A percentile compares a stretch with the other conserved stretches of the same genome.
Evolutionary conservation across 2,329 filamentous ascomycete genomes (phyloP).

Genomic region (Aspergillus texensis): DNA sequence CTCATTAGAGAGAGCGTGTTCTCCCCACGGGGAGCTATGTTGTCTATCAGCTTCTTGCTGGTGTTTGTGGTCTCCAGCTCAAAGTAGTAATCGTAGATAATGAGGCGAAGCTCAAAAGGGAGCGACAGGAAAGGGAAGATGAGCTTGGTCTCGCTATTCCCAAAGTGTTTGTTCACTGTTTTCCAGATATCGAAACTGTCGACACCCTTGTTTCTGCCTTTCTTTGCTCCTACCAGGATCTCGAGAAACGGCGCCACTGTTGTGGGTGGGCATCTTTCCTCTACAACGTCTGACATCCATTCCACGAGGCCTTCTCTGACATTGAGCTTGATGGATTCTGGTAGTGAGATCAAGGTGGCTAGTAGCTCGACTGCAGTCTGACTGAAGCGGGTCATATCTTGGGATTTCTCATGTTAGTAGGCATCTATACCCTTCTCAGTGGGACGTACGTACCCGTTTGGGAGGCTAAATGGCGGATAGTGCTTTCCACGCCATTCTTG

Average conservation of each 20-base stretch:
- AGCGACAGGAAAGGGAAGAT: neutral
- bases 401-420: neutral
- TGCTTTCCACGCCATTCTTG: neutral
- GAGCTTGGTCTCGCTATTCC: neutral
- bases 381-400: neutral
- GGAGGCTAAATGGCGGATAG: neutral
- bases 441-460: neutral
- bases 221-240: neutral
- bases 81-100: neutral
- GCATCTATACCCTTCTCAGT: neutral
- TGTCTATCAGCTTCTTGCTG: neutral
- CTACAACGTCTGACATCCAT: neutral
- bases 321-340: neutral
- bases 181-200: slow-evolving; percentile 1
- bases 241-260: neutral
- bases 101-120: neutral
- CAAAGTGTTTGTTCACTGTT: neutral
- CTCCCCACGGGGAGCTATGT: neutral
- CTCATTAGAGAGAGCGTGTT: neutral
- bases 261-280: neutral
- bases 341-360: neutral
- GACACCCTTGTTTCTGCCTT: neutral
- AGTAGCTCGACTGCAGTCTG: neutral
- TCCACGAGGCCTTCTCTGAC: neutral
- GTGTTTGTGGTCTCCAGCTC: neutral